Evolutionary conservation across 306 rosid species (phyloP), one percentile per base, ranked within the genome.

Genomic region (Phaseolus lunatus): DNA sequence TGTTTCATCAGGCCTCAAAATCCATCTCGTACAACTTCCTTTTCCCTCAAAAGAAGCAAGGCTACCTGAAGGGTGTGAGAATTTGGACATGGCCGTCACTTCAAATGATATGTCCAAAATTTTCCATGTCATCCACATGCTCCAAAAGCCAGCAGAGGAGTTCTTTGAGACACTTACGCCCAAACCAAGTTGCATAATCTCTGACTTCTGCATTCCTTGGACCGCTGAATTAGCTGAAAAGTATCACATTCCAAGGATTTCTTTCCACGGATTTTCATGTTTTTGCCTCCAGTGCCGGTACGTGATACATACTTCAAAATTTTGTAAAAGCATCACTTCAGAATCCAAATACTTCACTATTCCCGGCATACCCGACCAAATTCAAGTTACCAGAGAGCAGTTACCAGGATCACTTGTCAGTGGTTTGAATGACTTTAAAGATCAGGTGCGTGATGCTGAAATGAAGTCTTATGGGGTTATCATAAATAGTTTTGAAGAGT

Each of bases 401-500:
- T 0, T 13, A 57, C 20, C 63, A 6, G 19, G 9, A 6, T 0
- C 0, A 27, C 5, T 59, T 8, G 2, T 18, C 0, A 13, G 2
- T 27, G 33, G n/a, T 16, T 0, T 70, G 20, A 13, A 53, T 7
- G 62, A 24, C 0, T 67, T 41, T 13, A 19, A 7, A 1, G 71
- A 66, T 16, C 18, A 79, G 14, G 53, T 75, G 7, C 0, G 1
- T 3, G 83, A 41, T 1, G 79, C 82, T 19, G 87, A 85, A 29
- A 62, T 10, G 26, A 69, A 10, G 48, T 80, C 89, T 9, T 70
- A 85, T 52, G 96, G 88, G 18, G 69, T 69, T 7, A 39, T 90
- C 27, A 27, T 90, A 14, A 88, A 88, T 26, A 76, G 80, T 61
- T 90, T 83, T 54, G 87, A 83, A 41, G 90, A 88, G 71, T 67